These are phyloP conservation scores for Pichia gijzeniarum DNA, from an alignment of 805 yeast species.

Conservation along the genomic window DNA sequence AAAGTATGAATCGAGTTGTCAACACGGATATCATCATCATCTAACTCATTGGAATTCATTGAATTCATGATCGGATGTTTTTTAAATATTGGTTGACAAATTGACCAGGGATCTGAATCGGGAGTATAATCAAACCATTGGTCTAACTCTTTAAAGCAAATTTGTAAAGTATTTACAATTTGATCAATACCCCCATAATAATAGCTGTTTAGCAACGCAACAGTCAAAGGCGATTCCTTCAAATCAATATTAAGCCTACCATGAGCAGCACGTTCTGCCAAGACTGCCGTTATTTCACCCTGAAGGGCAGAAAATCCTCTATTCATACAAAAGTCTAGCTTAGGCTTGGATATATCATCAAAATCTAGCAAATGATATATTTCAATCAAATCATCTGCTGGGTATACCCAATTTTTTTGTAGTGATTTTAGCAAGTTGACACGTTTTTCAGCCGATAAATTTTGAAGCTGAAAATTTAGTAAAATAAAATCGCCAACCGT, in stretches of 20 bases:
- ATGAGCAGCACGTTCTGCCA: conserved; percentile 10
- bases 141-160: conserved; percentile 34
- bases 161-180: conserved; percentile 33
- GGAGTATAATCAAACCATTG: conserved; percentile 35
- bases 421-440: conserved; percentile 20
- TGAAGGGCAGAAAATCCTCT: conserved; percentile 48
- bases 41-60: neutral
- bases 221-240: conserved; percentile 38
- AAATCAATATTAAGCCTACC: conserved; percentile 11
- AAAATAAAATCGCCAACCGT: conserved; percentile 58
- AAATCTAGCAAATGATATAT: conserved; percentile 36
- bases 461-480: conserved; percentile 33
- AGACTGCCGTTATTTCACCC: conserved; percentile 34
- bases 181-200: conserved; percentile 50
- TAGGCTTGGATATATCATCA: conserved; percentile 23
- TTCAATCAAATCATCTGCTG: conserved; percentile 37
- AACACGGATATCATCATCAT: too few species aligned
- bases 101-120: conserved; percentile 25
- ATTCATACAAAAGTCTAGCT: conserved; percentile 43
- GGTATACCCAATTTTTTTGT: conserved; percentile 35
- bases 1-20: too few species aligned
- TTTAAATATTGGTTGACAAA: conserved; percentile 27
- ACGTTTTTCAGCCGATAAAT: conserved; percentile 15
- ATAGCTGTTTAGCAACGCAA: conserved; percentile 39
- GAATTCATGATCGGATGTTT: conserved; percentile 3